Evolutionary conservation across 352 stramenopile species (phyloP), one percentile per base, ranked within the genome.

Genomic region (Phytophthora rubi): DNA sequence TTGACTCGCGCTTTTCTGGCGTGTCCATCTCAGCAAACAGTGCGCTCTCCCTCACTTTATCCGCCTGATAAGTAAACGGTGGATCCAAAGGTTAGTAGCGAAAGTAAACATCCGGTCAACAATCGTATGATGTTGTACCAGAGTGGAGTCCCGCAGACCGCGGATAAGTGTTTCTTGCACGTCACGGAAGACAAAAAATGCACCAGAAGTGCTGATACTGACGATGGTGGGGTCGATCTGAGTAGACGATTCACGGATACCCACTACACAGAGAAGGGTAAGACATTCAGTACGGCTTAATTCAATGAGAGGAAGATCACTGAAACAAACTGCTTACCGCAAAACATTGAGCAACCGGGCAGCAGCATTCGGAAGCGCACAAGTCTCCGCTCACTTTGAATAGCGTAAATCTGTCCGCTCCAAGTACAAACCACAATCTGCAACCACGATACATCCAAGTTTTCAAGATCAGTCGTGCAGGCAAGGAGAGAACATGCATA

Each of bases 371-470:
- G 83, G 44, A 94, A 94, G 21, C 73, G 77, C 15, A 89, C 76
- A 12, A 89, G 64, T 32, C 68, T 61, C 32, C 72, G 51, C 18
- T 82, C 68, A 54, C 85, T 76, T 28, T 80, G 60, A 18, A 91
- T 78, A 23, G 76, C 76, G 61, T 83, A 90, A 26, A 93, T 60
- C 57, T 80, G 64, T 2, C 87, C 86, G 68, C 82, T 92, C 86
- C 86, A 94, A 33, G 82, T 93, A 48, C 83, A 92, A 3, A 73
- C 79, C 8, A 93, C 70, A 53, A 94, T 73, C 85, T 94, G 23
- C 18, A 58, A 54, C 12, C 28, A 68, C n/a, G 16, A 51, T 8
- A 49, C 49, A 65, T 16, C 2, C 23, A 57, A 48, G 47, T 66
- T 33, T 21, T 21, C 18, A 64, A 39, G 37, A 39, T 28, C 26